Conservation (phyloP, 768 basidiomycete genomes). For the Mycena rosella region DNA sequence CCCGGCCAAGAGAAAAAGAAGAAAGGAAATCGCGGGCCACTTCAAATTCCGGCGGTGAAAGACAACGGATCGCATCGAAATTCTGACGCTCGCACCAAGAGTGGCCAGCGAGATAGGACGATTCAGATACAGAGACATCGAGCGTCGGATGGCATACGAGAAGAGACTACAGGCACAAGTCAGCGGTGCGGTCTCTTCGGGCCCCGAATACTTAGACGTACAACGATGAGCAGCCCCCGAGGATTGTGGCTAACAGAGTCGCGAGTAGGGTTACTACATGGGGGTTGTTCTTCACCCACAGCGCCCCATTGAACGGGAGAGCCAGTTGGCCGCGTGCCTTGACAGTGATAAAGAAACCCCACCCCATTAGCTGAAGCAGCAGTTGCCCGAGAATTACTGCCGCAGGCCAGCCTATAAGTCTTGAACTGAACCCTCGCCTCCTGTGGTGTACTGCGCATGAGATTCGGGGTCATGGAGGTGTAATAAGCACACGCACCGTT, state of each 20-base stretch:
- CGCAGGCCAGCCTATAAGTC: conserved; percentile 9
- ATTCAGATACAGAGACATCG: neutral
- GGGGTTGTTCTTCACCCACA: conserved; percentile 14
- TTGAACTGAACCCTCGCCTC: neutral
- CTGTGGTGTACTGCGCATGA: too few relatives aligned
- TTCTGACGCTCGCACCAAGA: conserved; percentile 1
- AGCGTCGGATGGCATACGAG: neutral
- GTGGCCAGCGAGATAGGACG: neutral
- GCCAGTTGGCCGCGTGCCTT: neutral
- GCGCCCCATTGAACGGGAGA: neutral
- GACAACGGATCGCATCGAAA: neutral
- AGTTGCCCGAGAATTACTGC: conserved; percentile 9
- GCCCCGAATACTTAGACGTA: neutral
- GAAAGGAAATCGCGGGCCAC: neutral
- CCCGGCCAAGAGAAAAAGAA: neutral
- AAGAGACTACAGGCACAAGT: neutral
- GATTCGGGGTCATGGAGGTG: too few relatives aligned
- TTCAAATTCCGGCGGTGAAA: neutral
- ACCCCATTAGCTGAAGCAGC: neutral
- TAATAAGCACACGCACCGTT: too few relatives aligned
- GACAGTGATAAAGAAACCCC: conserved; percentile 1
- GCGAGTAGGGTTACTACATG: conserved; percentile 1
- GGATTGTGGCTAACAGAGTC: conserved; percentile 5
- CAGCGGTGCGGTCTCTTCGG: too few relatives aligned
- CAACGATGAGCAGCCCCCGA: conserved; percentile 1